Percentiles rank a stretch among this genome's conserved stretches.
Evolutionary conservation across 306 rosid genomes (phyloP).

Genomic region (Dicorynia guianensis): DNA sequence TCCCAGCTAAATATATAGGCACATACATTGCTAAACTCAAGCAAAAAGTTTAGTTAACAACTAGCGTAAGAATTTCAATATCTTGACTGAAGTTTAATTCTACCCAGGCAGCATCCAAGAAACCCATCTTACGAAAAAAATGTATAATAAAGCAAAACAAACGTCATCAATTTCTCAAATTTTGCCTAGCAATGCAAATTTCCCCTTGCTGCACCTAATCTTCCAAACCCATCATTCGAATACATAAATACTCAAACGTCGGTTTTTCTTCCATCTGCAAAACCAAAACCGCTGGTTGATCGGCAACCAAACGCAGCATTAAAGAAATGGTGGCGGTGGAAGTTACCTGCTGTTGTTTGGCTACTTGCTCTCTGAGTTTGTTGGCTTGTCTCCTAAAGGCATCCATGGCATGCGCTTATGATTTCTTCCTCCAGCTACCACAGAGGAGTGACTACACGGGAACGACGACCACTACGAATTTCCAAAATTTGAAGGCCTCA

Average conservation of each 20-base stretch:
- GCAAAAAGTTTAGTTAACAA: conserved; percentile 7
- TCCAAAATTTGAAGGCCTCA: background rate
- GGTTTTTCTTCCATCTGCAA: conserved; percentile 14
- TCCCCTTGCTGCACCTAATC: background rate
- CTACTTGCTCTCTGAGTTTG: conserved; percentile 91
- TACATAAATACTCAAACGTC: background rate
- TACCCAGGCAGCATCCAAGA: conserved; percentile 19
- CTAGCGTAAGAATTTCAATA: conserved; percentile 12
- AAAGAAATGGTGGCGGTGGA: background rate
- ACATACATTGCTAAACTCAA: background rate
- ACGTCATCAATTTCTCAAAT: too few relatives aligned
- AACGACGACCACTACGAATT: too few relatives aligned
- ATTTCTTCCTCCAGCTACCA: conserved; percentile 2
- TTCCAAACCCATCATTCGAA: conserved; percentile 6
- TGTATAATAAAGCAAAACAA: too few relatives aligned
- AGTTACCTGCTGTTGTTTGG: conserved; percentile 84
- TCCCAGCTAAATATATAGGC: background rate
- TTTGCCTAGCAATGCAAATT: conserved; percentile 23
- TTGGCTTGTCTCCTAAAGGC: conserved; percentile 87
- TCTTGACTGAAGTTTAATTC: conserved; percentile 18
- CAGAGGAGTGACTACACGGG: background rate
- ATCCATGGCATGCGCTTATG: conserved; percentile 61
- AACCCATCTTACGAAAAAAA: background rate
- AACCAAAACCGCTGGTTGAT: background rate
- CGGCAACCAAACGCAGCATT: conserved; percentile 7